Base-by-base conservation (phyloP, 768 basidiomycete genomes). In the Chalciporus pseudorubinellus region DNA sequence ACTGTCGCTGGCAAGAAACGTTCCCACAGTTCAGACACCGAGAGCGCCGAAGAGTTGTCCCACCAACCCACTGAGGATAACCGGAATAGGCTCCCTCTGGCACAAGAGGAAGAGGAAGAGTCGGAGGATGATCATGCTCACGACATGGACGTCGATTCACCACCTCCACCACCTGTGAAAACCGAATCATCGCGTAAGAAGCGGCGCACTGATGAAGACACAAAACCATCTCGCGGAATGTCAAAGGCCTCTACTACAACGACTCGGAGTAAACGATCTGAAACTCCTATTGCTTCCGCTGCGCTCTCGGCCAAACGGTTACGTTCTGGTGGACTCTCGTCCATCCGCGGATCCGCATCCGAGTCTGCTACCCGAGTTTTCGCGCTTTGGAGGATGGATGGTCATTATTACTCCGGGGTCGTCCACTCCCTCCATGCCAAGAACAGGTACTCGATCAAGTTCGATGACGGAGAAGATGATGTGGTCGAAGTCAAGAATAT, bases 301-400 rank as follows among this genome's bases (percentile, higher is more conserved):
- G 66, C 67, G 18, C 72, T 71, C 38, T 70, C 70, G 46, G 62
- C 60, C 16, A 77, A 74, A 59, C 72, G 70, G 24, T 51, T 75
- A 36, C 74, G 76, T 41, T 77, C 76, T 22, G 69, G 76, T 22
- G 69, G 62, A n/a, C 26, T 57, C 16, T 67, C 68, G 13, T 64
- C 69, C 29, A 48, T 44, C 10, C 62, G 59, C 33, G 55, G 48
- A 18, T 36, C 45, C 28, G 29, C 55, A 14, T 39, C 33, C 26
- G 59, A 60, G 34, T 50, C 55, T 6, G 71, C 77, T 19, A 85
- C 83, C 12, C 79, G 80, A 6, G 84, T 90, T n/a, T 83, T 87
- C 58, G 87, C 85, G 9, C 61, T 84, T 11, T 89, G 86, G 87
- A 79, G 73, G 54, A 67, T 70, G 40, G 81, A 82, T 44, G 77